Conservation (phyloP, 257 asterid genomes). For the Asclepias syriaca region DNA sequence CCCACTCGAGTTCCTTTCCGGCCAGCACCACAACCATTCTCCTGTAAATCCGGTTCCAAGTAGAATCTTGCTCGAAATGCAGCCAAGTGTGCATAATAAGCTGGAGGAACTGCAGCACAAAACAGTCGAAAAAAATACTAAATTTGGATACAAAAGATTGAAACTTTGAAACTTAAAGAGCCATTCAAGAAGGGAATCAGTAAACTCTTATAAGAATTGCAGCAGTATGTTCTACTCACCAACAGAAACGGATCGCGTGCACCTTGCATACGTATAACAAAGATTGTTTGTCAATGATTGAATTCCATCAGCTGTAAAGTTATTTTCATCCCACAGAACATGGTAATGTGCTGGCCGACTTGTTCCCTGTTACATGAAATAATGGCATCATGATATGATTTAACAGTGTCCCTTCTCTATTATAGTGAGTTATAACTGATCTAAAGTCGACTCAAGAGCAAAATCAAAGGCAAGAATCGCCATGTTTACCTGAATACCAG, state of each 20-base stretch:
- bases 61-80: slow-evolving; percentile 96
- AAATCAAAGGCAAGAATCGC: neutral
- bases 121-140: neutral
- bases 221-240: slow-evolving; percentile 41
- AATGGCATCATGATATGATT: neutral
- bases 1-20: slow-evolving; percentile 38
- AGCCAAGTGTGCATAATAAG: slow-evolving; percentile 93
- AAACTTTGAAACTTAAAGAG: neutral
- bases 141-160: neutral
- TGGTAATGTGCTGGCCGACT: slow-evolving; percentile 99
- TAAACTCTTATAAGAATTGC: neutral
- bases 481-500: slow-evolving; percentile 84
- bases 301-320: slow-evolving; percentile 91
- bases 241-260: slow-evolving; percentile 95
- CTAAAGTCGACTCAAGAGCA: neutral
- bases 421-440: neutral
- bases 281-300: slow-evolving; percentile 93
- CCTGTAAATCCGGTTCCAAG: slow-evolving; percentile 76
- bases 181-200: neutral
- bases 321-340: slow-evolving; percentile 97
- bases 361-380: slow-evolving; percentile 57
- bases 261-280: slow-evolving; percentile 92
- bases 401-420: neutral
- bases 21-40: slow-evolving; percentile 33
- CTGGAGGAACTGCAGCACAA: slow-evolving; percentile 76